A percentile compares a stretch with the other conserved stretches of the same genome.
These are phyloP conservation scores for Fusarium fujikuroi DNA, from an alignment of 2,329 filamentous ascomycete genomes.

Conservation along the genomic window DNA sequence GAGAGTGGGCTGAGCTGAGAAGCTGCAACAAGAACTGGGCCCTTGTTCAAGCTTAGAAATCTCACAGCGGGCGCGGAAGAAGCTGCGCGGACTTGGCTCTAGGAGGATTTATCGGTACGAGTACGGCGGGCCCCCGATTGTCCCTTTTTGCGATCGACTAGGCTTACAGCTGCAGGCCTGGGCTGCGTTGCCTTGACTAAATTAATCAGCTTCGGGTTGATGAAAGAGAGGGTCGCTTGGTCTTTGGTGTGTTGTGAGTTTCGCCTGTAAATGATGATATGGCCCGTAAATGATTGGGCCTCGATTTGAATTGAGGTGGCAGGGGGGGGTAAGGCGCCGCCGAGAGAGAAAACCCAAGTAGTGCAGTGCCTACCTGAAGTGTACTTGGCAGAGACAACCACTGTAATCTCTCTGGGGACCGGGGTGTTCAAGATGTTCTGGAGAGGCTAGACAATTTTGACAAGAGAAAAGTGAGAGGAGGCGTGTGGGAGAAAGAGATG, in stretches of 20 bases:
- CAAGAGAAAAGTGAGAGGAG: constrained; percentile 30
- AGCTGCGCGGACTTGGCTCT: constrained; percentile 35
- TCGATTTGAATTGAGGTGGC: constrained; percentile 26
- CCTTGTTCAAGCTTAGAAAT: constrained; percentile 39
- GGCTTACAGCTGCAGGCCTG: background rate
- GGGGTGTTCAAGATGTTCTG: constrained; percentile 24
- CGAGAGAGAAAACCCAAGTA: constrained; percentile 28
- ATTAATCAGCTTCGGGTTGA: constrained; percentile 40
- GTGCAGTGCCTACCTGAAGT: constrained; percentile 35
- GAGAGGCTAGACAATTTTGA: constrained; percentile 30
- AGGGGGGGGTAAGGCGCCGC: constrained; percentile 36
- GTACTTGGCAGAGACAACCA: constrained; percentile 34
- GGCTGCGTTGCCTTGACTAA: constrained; percentile 33
- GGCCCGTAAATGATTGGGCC: constrained; percentile 36
- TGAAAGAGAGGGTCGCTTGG: constrained; percentile 30
- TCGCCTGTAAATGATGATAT: constrained; percentile 39
- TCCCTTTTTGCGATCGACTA: constrained; percentile 13
- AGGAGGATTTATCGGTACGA: constrained; percentile 12
- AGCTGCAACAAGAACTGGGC: constrained; percentile 35
- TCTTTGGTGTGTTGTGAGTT: constrained; percentile 26
- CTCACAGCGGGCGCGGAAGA: constrained; percentile 40
- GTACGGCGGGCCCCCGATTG: constrained; percentile 24
- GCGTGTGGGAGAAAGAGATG: constrained; percentile 32
- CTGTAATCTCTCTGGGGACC: constrained; percentile 34
- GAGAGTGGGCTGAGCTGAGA: constrained; percentile 39